Percentiles rank a stretch among this genome's conserved stretches.
phyloP scores from a whole-genome alignment of 2,329 filamentous ascomycete species.

The Aspergillus spinulosporus region DNA sequence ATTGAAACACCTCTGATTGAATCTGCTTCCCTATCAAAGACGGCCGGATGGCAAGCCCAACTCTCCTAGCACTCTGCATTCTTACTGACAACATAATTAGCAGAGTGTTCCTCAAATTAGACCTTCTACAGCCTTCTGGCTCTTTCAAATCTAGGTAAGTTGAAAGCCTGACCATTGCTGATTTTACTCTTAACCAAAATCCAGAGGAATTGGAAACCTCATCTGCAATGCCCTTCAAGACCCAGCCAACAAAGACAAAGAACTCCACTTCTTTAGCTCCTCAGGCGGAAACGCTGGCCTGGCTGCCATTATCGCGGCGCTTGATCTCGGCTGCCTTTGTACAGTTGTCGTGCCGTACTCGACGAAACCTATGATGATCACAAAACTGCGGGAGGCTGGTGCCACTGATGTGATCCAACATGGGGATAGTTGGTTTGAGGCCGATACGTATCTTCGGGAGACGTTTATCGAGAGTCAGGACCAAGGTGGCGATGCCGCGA shows the following conservation, averaged over 20 bases:
- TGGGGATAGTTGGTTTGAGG: conserved; percentile 67
- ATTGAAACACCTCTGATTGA: conserved; percentile 44
- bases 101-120: conserved; percentile 79
- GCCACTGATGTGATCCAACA: conserved; percentile 63
- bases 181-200: background rate
- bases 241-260: conserved; percentile 30
- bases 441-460: conserved; percentile 64
- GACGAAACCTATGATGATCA: conserved; percentile 67
- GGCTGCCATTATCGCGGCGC: conserved; percentile 71
- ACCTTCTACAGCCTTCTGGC: conserved; percentile 75
- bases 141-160: conserved; percentile 72
- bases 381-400: conserved; percentile 66
- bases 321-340: conserved; percentile 60
- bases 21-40: conserved; percentile 37
- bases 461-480: conserved; percentile 38
- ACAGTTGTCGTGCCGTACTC: conserved; percentile 71
- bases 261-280: conserved; percentile 71
- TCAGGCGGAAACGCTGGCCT: conserved; percentile 81
- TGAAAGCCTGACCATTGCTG: no score
- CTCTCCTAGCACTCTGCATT: background rate
- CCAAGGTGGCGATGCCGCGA: background rate
- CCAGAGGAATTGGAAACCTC: conserved; percentile 40
- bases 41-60: conserved; percentile 37
- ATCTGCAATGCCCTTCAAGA: conserved; percentile 31
- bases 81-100: conserved; percentile 34